These are phyloP conservation scores for Sporothrix euskadiensis DNA, from an alignment of 2,329 filamentous ascomycete species.

Conservation along the genomic window DNA sequence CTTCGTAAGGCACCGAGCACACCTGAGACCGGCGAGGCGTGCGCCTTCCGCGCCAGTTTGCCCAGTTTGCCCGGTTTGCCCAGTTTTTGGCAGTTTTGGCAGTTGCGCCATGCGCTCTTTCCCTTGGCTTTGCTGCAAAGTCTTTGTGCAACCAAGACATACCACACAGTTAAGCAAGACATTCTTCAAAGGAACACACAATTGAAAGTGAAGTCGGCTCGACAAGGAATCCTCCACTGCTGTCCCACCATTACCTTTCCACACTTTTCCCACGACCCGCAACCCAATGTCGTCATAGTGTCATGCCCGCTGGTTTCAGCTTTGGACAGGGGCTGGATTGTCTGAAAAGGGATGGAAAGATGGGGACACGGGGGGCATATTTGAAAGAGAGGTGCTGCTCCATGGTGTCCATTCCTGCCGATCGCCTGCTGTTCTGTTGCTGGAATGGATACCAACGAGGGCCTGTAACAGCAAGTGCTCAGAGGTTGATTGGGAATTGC, in stretches of 20 bases:
- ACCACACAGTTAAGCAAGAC: background rate
- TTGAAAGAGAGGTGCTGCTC: background rate
- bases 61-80: background rate
- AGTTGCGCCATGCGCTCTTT: background rate
- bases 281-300: constrained; percentile 22
- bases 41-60: background rate
- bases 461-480: constrained; percentile 1
- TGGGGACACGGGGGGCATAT: background rate
- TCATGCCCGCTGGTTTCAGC: constrained; percentile 22
- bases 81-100: background rate
- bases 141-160: background rate
- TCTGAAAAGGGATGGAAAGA: background rate
- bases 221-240: too few species aligned
- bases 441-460: background rate
- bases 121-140: background rate
- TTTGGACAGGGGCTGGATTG: background rate
- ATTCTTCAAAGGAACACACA: background rate
- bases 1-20: background rate
- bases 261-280: background rate
- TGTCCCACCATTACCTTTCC: background rate
- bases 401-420: constrained; percentile 1
- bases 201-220: too few species aligned
- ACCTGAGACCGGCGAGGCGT: background rate
- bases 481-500: background rate
- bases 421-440: background rate